Evolutionary conservation across 2,329 filamentous ascomycete species (phyloP).

Genomic region (Penicillium sp.): DNA sequence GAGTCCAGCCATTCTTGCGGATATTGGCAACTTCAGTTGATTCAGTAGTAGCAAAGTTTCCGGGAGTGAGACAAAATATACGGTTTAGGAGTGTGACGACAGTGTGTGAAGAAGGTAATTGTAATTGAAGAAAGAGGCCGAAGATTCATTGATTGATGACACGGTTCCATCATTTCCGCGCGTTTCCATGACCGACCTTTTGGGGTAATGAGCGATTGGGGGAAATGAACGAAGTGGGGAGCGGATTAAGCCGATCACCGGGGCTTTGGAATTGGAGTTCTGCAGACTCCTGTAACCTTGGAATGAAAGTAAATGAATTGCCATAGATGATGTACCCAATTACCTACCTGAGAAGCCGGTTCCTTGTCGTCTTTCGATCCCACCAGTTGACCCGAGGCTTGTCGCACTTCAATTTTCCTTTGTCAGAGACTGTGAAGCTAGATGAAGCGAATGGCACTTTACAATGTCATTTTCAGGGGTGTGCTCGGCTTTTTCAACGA

Average conservation of each 20-base stretch:
- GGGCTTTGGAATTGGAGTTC: background rate
- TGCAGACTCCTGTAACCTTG: background rate
- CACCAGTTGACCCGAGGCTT: no score
- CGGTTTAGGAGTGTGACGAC: no score
- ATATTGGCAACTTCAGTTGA: background rate
- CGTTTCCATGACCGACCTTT: background rate
- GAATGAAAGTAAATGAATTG: no score
- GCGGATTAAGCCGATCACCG: background rate
- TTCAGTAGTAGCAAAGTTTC: background rate
- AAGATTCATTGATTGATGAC: slow-evolving; percentile 8
- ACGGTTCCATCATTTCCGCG: slow-evolving; percentile 11
- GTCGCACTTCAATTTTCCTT: no score
- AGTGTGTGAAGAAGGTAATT: background rate
- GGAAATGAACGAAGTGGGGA: background rate
- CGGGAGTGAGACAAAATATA: background rate
- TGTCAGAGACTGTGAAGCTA: no score
- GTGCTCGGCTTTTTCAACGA: no score
- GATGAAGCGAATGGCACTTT: no score
- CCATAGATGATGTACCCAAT: no score
- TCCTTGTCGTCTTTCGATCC: no score
- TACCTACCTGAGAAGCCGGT: no score
- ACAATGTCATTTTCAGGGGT: no score
- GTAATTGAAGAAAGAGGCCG: background rate
- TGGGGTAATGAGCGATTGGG: background rate
- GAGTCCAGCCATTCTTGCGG: slow-evolving; percentile 25